These are phyloP conservation scores for Penstemon davidsonii DNA, from an alignment of 257 asterid genomes.

Conservation along the genomic window DNA sequence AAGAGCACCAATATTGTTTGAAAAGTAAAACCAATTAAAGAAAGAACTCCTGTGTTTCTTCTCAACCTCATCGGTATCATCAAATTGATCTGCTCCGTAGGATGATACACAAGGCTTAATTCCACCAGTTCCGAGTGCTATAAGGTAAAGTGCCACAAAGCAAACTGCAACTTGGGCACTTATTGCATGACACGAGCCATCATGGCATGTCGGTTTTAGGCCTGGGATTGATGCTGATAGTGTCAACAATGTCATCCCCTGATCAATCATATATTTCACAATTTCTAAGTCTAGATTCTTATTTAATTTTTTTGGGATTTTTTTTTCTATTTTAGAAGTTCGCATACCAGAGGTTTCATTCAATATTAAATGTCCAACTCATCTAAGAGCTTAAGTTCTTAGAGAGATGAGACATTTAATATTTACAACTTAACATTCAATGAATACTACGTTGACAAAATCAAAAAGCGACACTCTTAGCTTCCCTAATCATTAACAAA, in stretches of 20 bases:
- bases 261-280: slow-evolving; percentile 6
- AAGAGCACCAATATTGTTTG: slow-evolving; percentile 63
- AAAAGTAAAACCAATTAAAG: slow-evolving; percentile 72
- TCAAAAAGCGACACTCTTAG: background rate
- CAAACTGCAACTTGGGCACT: slow-evolving; percentile 42
- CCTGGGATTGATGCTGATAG: slow-evolving; percentile 56
- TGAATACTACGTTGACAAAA: background rate
- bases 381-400: no score
- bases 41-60: slow-evolving; percentile 60
- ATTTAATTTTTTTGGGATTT: no score
- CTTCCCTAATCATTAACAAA: background rate
- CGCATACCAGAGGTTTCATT: no score
- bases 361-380: no score
- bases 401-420: no score
- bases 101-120: slow-evolving; percentile 78
- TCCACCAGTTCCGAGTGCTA: slow-evolving; percentile 80
- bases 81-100: slow-evolving; percentile 69
- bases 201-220: slow-evolving; percentile 45
- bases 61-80: slow-evolving; percentile 56
- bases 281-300: background rate
- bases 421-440: no score
- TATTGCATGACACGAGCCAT: slow-evolving; percentile 46
- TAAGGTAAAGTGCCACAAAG: slow-evolving; percentile 61
- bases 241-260: slow-evolving; percentile 71
- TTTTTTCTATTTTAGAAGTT: background rate